phyloP scores from a whole-genome alignment of 1,284 basidiomycete genomes.

The Mycena sp. region DNA sequence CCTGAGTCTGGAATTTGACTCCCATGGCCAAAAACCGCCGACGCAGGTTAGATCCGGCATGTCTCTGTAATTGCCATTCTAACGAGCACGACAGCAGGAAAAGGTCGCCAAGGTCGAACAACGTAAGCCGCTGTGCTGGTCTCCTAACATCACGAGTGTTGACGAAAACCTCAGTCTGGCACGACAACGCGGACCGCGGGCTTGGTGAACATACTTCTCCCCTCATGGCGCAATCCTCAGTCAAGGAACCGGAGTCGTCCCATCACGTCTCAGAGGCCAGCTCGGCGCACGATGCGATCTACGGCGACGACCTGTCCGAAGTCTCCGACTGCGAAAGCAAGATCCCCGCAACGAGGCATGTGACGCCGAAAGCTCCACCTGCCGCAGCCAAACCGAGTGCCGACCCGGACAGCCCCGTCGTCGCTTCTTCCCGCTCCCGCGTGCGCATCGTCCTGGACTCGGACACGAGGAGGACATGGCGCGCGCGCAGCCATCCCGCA shows the following conservation, averaged over 20 bases:
- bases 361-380: background rate
- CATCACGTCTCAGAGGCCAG: background rate
- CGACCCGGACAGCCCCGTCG: no score
- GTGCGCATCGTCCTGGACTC: slow-evolving; percentile 15
- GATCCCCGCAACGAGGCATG: background rate
- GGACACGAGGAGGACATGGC: slow-evolving; percentile 7
- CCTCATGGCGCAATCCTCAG: slow-evolving; percentile 1
- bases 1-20: slow-evolving; percentile 15
- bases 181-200: slow-evolving; percentile 8
- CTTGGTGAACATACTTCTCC: slow-evolving; percentile 23
- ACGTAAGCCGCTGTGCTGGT: slow-evolving; percentile 6
- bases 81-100: slow-evolving; percentile 9
- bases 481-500: background rate
- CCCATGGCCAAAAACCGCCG: slow-evolving; percentile 6
- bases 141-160: background rate
- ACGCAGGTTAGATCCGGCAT: slow-evolving; percentile 17
- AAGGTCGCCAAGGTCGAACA: slow-evolving; percentile 24
- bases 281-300: slow-evolving; percentile 14
- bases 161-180: slow-evolving; percentile 9
- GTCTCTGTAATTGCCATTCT: background rate
- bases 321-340: slow-evolving; percentile 9
- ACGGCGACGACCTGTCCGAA: slow-evolving; percentile 22
- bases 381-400: background rate
- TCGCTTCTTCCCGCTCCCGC: background rate
- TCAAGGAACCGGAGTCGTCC: no score